Evolutionary conservation across 1,139 yeast species (phyloP).

Genomic region (Candida sojae): DNA sequence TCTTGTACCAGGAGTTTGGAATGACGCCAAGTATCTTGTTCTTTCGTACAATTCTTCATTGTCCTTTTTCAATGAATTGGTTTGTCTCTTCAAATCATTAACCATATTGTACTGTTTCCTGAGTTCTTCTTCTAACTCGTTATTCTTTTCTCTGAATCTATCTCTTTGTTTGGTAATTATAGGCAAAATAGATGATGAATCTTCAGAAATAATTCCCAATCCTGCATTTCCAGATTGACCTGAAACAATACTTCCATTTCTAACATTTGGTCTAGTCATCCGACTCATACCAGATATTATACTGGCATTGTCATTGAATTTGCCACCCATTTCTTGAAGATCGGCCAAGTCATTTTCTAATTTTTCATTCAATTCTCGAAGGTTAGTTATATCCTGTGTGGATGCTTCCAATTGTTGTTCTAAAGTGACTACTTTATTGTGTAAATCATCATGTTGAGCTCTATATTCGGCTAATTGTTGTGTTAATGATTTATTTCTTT

Average conservation of each 20-base stretch:
- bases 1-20: constrained; percentile 17
- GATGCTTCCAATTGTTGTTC: constrained; percentile 40
- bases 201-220: constrained; percentile 22
- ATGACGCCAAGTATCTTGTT: constrained; percentile 71
- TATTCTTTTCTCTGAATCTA: constrained; percentile 77
- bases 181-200: constrained; percentile 65
- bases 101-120: constrained; percentile 58
- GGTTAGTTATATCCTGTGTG: constrained; percentile 32
- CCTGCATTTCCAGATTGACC: constrained; percentile 30
- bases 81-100: constrained; percentile 63
- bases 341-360: constrained; percentile 71
- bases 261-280: constrained; percentile 36
- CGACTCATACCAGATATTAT: constrained; percentile 62
- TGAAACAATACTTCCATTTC: constrained; percentile 42
- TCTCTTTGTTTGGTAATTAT: constrained; percentile 94
- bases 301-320: constrained; percentile 66
- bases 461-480: constrained; percentile 61
- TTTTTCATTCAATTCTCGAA: constrained; percentile 51
- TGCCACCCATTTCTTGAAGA: constrained; percentile 43
- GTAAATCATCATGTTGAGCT: constrained; percentile 47
- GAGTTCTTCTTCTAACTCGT: constrained; percentile 80
- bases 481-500: constrained; percentile 61
- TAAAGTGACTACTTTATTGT: constrained; percentile 37
- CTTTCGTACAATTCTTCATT: constrained; percentile 81
- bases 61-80: constrained; percentile 66